Percentiles rank a stretch among this genome's conserved stretches.
Evolutionary conservation across 306 rosid genomes (phyloP).

Genomic region (Astragalus glycyphyllos): DNA sequence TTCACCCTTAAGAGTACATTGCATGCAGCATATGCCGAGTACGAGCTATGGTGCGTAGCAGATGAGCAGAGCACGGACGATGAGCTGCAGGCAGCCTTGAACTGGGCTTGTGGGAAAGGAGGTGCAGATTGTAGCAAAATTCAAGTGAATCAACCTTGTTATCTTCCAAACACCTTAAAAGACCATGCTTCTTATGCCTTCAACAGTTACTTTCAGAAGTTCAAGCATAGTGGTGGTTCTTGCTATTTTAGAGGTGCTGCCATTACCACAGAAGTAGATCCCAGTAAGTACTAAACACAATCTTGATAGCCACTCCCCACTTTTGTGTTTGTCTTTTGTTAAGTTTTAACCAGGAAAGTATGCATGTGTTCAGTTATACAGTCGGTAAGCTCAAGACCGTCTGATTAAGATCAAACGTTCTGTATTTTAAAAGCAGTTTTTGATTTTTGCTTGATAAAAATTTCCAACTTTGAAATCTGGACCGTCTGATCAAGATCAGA

Average conservation of each 20-base stretch:
- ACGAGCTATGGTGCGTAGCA: constrained; percentile 82
- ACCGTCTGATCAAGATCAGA: too few species aligned
- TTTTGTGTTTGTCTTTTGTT: background rate
- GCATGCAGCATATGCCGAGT: constrained; percentile 50
- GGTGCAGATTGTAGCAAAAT: constrained; percentile 79
- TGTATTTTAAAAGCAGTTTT: too few species aligned
- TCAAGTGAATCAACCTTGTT: constrained; percentile 69
- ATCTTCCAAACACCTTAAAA: constrained; percentile 64
- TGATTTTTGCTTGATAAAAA: too few species aligned
- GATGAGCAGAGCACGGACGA: constrained; percentile 71
- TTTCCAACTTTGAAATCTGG: too few species aligned
- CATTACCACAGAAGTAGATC: constrained; percentile 75
- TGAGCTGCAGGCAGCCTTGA: constrained; percentile 73
- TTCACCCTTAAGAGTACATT: background rate
- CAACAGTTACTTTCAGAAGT: constrained; percentile 71
- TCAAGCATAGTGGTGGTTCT: constrained; percentile 70
- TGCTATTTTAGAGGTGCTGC: constrained; percentile 79
- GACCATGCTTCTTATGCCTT: constrained; percentile 88
- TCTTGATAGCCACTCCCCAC: background rate
- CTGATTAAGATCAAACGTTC: too few species aligned
- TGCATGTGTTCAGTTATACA: background rate
- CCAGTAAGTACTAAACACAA: constrained; percentile 58
- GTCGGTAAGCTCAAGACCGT: too few species aligned
- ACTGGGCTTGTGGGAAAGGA: constrained; percentile 86
- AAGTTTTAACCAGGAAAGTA: background rate